phyloP scores from a whole-genome alignment of 352 stramenopile species.

The Phytophthora pinifolia region DNA sequence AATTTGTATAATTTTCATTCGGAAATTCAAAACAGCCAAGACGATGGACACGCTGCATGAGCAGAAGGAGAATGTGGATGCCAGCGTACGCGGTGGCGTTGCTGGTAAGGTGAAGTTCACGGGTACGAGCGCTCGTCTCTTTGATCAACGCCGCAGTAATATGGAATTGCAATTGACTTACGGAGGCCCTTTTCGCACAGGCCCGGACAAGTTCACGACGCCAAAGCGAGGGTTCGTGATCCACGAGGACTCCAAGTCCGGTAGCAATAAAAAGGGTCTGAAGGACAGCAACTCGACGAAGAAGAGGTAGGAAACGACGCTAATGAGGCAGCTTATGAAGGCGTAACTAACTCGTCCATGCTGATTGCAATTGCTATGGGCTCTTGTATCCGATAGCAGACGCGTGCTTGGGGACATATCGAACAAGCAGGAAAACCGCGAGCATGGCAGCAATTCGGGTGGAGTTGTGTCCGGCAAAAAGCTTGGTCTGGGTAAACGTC shows the following conservation, averaged over 20 bases:
- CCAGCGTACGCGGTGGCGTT: conserved; percentile 11
- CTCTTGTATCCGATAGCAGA: conserved; percentile 30
- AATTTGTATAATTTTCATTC: conserved; percentile 17
- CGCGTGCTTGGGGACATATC: conserved; percentile 76
- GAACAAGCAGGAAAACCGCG: conserved; percentile 59
- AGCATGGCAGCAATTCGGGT: conserved; percentile 11
- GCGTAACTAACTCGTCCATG: no score
- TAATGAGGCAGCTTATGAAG: neutral
- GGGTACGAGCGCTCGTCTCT: conserved; percentile 12
- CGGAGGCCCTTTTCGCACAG: conserved; percentile 4
- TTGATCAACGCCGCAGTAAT: neutral
- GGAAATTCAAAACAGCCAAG: conserved; percentile 43
- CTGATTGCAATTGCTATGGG: neutral
- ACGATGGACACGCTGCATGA: conserved; percentile 63
- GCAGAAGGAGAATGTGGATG: conserved; percentile 79
- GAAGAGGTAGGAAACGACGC: conserved; percentile 38
- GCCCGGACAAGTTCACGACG: conserved; percentile 23
- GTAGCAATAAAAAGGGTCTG: conserved; percentile 29
- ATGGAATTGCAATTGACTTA: neutral
- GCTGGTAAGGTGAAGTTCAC: conserved; percentile 32
- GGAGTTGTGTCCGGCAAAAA: conserved; percentile 25
- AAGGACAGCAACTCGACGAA: conserved; percentile 38
- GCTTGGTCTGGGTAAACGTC: conserved; percentile 16
- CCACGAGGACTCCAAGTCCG: conserved; percentile 43
- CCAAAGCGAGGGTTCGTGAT: conserved; percentile 42